Percentiles rank a stretch among this genome's conserved stretches.
These are phyloP conservation scores for Sphagnurus paluster DNA, from an alignment of 1,284 basidiomycete species.

Conservation along the genomic window DNA sequence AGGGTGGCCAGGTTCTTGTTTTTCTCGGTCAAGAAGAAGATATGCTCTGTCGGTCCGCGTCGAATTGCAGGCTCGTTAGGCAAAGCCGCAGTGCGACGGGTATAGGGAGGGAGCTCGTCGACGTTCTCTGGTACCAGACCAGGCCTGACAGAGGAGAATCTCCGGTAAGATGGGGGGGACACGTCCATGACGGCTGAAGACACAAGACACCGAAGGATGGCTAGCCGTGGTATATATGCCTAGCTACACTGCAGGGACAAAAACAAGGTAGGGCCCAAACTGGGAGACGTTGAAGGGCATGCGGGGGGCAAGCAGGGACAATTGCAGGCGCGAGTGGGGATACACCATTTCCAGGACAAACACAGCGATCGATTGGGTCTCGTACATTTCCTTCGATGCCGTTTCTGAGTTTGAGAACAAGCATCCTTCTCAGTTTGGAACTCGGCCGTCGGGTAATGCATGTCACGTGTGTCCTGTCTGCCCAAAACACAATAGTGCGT, in stretches of 20 bases:
- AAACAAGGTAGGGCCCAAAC: conserved; percentile 26
- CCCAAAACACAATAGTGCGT: conserved; percentile 18
- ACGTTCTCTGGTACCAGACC: conserved; percentile 45
- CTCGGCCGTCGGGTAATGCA: neutral
- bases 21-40: conserved; percentile 40
- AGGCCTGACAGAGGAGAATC: conserved; percentile 40
- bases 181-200: conserved; percentile 38
- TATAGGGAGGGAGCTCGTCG: conserved; percentile 46
- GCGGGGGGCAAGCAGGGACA: conserved; percentile 7
- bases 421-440: conserved; percentile 1
- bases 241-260: conserved; percentile 13
- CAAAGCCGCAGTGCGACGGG: conserved; percentile 44
- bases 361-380: conserved; percentile 13
- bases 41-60: conserved; percentile 46
- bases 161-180: conserved; percentile 47
- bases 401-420: conserved; percentile 17
- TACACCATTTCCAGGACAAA: conserved; percentile 15
- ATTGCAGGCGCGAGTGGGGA: conserved; percentile 16
- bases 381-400: conserved; percentile 4
- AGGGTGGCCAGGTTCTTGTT: conserved; percentile 41
- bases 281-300: conserved; percentile 10
- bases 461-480: conserved; percentile 14
- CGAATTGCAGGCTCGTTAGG: conserved; percentile 34
- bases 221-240: conserved; percentile 26
- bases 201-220: conserved; percentile 5